Evolutionary conservation across 139 green algal genomes (phyloP), one percentile per base, ranked within the genome.

Genomic region (Asterochloris erici): DNA sequence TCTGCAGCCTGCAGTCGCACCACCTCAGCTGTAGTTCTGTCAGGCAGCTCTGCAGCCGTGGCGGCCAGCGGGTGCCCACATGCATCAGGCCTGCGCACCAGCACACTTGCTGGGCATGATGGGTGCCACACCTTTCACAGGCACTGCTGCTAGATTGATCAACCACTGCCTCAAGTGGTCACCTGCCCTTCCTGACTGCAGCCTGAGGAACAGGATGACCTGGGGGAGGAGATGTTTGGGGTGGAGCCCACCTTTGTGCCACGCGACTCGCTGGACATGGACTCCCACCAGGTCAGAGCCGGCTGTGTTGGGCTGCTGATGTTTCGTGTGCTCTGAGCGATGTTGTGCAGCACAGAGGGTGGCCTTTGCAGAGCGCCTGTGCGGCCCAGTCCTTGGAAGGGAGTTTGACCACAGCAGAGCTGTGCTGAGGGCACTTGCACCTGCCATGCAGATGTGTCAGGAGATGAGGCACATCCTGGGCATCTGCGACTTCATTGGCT

Each of bases 401-500:
- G 73, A 78, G 21, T n/a, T n/a, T n/a, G n/a, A n/a, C n/a, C n/a
- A n/a, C n/a, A n/a, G n/a, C n/a, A n/a, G n/a, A 76, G 14, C 28
- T 76, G 38, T 54, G 38, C 38, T 54, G 38, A 54, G 6, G 38
- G 38, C 38, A 54, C 38, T 54, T 76, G 24, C 0, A 15, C 29
- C 47, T 15, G 63, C 17, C 24, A 21, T 70, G 24, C 60, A 80
- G 76, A n/a, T 80, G 60, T 80, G 76, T 54, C n/a, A 69, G 12
- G 76, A 80, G 76, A 80, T 80, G 76, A 61, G 68, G 60, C 68
- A 80, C 60, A n/a, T 47, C 12, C 11, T 80, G 60, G 76, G 68
- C 60, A 80, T 80, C n/a, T 80, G 76, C 54, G 76, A 80, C 12
- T 80, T 80, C 68, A 62, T 80, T 21, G 68, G 68, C 60, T 80